These are phyloP conservation scores for Purpureocillium lavendulum DNA, from an alignment of 2,329 filamentous ascomycete species.

Conservation along the genomic window DNA sequence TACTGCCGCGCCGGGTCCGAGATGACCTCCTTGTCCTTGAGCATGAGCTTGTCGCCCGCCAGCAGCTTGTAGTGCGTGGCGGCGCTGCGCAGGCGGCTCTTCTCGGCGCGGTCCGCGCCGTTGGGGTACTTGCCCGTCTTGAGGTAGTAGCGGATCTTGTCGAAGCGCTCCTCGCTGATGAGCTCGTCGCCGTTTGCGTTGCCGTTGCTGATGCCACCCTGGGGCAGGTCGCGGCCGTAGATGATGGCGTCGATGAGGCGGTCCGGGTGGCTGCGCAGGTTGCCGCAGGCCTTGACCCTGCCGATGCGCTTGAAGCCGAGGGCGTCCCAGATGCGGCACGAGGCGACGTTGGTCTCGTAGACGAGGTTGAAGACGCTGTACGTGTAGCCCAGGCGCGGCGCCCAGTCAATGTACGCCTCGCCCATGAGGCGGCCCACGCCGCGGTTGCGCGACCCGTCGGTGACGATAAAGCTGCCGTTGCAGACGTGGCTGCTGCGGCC, in stretches of 20 bases:
- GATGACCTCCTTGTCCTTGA: constrained; percentile 96
- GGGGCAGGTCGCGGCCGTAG: constrained; percentile 58
- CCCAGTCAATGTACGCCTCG: constrained; percentile 70
- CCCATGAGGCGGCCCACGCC: constrained; percentile 71
- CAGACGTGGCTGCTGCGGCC: constrained; percentile 86
- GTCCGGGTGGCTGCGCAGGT: constrained; percentile 59
- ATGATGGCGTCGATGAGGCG: constrained; percentile 69
- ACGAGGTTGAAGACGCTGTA: constrained; percentile 94
- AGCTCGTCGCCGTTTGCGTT: constrained; percentile 63
- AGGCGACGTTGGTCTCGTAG: constrained; percentile 88
- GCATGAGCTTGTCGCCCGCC: constrained; percentile 75
- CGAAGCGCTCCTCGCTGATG: constrained; percentile 91
- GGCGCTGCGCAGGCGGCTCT: constrained; percentile 85
- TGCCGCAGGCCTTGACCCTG: constrained; percentile 64
- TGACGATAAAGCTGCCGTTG: constrained; percentile 74
- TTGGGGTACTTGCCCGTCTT: constrained; percentile 90
- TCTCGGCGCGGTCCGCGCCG: constrained; percentile 89
- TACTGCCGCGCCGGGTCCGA: constrained; percentile 84
- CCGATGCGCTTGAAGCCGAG: constrained; percentile 90
- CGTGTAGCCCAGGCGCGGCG: constrained; percentile 73
- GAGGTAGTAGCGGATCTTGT: constrained; percentile 97
- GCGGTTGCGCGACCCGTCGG: constrained; percentile 62
- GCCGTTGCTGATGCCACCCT: constrained; percentile 60
- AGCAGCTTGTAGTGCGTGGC: constrained; percentile 90
- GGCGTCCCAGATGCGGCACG: constrained; percentile 84